Evolutionary conservation across 768 basidiomycete genomes (phyloP), one percentile per base, ranked within the genome.

Genomic region (Lactarius tabidus): DNA sequence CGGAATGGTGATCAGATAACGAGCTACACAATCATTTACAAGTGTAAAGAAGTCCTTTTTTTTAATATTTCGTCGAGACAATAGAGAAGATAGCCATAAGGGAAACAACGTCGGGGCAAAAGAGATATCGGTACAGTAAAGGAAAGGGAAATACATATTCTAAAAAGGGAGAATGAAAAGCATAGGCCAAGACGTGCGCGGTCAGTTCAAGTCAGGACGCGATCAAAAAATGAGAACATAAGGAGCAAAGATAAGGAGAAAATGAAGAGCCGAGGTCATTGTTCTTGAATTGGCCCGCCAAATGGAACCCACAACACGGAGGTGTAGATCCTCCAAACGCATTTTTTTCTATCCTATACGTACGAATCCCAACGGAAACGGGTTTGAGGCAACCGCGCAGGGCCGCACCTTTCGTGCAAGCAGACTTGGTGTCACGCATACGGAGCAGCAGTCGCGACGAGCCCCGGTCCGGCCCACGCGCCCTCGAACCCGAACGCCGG

Each of bases 401-500:
- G 6, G 38, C 38, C 2, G 18, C 39, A 18, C n/a, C 26, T 20
- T n/a, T n/a, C 43, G 48, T 5, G 48, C 23, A 51, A 7, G 23
- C 26, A 15, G 48, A 51, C 48, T 15, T 26, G 8, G 48, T 51
- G 48, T 66, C 60, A 66, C 48, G 57, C 61, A 54, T 62, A 66
- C 31, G 65, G 65, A 36, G 33, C 57, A 23, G 39, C 23, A 28
- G 57, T 18, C 15, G 29, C 38, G 36, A 58, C 63, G 39, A 48
- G 26, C 51, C 65, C 57, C 28, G 60, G 31, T 35, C 54, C 39
- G n/a, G 14, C 36, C 65, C 65, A 66, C 39, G 65, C 9, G 41
- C 62, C 65, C 33, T 66, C 60, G 17, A 62, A 26, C 18, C 60
- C 56, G 14, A 62, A 58, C 17, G 33, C 33, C 18, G 65, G 65